These are phyloP conservation scores for Metschnikowia orientalis DNA, from an alignment of 805 yeast species.

Conservation along the genomic window DNA sequence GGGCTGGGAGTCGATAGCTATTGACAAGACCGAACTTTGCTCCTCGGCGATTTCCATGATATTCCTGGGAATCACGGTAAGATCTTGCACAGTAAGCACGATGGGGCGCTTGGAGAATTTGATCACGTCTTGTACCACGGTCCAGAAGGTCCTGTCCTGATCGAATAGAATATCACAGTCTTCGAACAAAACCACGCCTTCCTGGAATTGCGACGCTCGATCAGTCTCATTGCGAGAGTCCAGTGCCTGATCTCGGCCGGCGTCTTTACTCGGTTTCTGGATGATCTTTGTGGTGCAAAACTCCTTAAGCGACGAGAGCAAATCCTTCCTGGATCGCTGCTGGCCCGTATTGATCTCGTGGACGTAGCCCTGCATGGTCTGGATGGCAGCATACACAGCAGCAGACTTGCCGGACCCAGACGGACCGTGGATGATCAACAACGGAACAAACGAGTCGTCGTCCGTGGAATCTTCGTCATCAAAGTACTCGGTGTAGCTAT, in stretches of 20 bases:
- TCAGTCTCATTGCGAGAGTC: no score
- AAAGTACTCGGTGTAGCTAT: constrained; percentile 15
- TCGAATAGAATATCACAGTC: constrained; percentile 81
- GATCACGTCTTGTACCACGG: constrained; percentile 57
- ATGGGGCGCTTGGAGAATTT: constrained; percentile 64
- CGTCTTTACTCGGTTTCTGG: constrained; percentile 36
- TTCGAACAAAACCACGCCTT: constrained; percentile 73
- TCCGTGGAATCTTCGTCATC: constrained; percentile 25
- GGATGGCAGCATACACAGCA: constrained; percentile 61
- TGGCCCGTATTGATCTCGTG: constrained; percentile 80
- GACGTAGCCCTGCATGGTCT: constrained; percentile 62
- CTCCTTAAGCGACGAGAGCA: constrained; percentile 63
- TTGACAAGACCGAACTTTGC: constrained; percentile 36
- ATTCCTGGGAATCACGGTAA: constrained; percentile 43
- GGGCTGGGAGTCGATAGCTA: constrained; percentile 22
- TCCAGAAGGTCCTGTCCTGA: constrained; percentile 80
- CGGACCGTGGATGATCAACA: constrained; percentile 65
- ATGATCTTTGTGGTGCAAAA: constrained; percentile 81
- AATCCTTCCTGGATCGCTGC: constrained; percentile 66
- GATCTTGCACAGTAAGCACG: constrained; percentile 57
- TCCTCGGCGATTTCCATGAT: constrained; percentile 43
- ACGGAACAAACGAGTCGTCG: constrained; percentile 50
- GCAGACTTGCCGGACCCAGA: constrained; percentile 77
- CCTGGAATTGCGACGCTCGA: constrained; percentile 36
- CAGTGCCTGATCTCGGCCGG: no score